These are phyloP conservation scores for Gymnopus androsaceus DNA, from an alignment of 1,284 basidiomycete species.

Conservation along the genomic window DNA sequence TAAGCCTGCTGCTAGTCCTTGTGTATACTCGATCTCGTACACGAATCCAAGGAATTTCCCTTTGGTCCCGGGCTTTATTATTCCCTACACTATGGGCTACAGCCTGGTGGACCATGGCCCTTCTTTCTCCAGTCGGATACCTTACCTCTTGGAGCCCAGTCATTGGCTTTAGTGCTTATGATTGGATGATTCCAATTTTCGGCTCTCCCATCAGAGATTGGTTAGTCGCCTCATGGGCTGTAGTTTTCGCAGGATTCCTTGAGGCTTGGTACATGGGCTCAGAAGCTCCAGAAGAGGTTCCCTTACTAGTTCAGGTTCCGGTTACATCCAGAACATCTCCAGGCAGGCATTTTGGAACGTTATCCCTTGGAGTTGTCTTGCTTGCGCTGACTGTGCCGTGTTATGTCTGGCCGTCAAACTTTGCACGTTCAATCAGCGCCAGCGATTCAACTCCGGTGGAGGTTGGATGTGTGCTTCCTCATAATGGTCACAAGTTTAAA, in stretches of 20 bases:
- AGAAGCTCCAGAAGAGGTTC: slow-evolving; percentile 25
- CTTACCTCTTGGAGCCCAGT: slow-evolving; percentile 70
- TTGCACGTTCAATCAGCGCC: slow-evolving; percentile 32
- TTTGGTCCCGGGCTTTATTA: slow-evolving; percentile 48
- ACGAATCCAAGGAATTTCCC: slow-evolving; percentile 24
- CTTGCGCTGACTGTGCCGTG: slow-evolving; percentile 58
- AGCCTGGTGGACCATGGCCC: slow-evolving; percentile 53
- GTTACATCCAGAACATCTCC: neutral
- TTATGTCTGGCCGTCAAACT: slow-evolving; percentile 45
- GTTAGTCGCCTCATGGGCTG: slow-evolving; percentile 70
- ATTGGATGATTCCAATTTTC: slow-evolving; percentile 58
- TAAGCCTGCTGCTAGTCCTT: slow-evolving; percentile 44
- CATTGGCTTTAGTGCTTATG: slow-evolving; percentile 52
- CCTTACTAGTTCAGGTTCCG: slow-evolving; percentile 19
- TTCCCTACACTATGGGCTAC: slow-evolving; percentile 74
- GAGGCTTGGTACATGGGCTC: slow-evolving; percentile 60
- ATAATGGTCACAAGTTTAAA: slow-evolving; percentile 45
- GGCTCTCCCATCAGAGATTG: slow-evolving; percentile 69
- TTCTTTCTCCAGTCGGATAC: slow-evolving; percentile 64
- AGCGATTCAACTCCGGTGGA: slow-evolving; percentile 51
- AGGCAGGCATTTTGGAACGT: slow-evolving; percentile 13
- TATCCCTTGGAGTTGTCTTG: slow-evolving; percentile 44
- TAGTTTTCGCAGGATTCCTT: slow-evolving; percentile 55
- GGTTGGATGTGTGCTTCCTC: slow-evolving; percentile 68
- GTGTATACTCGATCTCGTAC: slow-evolving; percentile 39